Percentiles rank a stretch among this genome's conserved stretches.
These are phyloP conservation scores for Flueggea neowawraea DNA, from an alignment of 441 rosid genomes.

Conservation along the genomic window DNA sequence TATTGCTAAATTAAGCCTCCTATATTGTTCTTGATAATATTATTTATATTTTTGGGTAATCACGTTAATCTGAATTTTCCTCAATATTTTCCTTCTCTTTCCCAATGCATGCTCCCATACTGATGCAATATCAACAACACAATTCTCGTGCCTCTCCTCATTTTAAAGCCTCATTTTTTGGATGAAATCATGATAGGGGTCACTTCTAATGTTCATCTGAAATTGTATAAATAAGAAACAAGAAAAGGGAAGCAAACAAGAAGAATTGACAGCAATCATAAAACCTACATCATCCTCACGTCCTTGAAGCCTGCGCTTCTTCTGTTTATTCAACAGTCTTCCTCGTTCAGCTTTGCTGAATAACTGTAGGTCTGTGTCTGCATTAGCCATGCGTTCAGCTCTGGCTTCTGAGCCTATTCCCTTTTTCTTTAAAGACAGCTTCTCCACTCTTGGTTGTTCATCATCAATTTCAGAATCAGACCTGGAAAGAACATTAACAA, in stretches of 20 bases:
- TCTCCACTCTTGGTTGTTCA: conserved; percentile 67
- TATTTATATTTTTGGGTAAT: too few species aligned
- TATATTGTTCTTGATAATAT: too few species aligned
- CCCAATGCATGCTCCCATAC: too few species aligned
- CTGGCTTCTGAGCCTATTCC: conserved; percentile 93
- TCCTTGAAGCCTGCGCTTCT: conserved; percentile 84
- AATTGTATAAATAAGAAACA: neutral
- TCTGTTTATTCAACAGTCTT: conserved; percentile 77
- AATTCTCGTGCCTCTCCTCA: too few species aligned
- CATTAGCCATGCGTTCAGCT: conserved; percentile 69
- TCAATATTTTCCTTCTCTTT: too few species aligned
- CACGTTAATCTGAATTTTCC: too few species aligned
- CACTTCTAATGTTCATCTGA: too few species aligned
- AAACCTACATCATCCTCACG: conserved; percentile 84
- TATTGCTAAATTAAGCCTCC: too few species aligned
- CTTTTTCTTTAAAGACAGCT: conserved; percentile 76
- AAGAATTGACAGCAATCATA: conserved; percentile 7
- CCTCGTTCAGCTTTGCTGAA: conserved; percentile 69
- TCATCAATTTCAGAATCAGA: conserved; percentile 44
- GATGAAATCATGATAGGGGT: too few species aligned
- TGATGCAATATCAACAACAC: too few species aligned
- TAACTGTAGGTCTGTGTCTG: conserved; percentile 79
- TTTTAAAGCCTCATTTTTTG: too few species aligned
- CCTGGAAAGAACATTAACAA: conserved; percentile 26
- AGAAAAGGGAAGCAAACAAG: conserved; percentile 1